Evolutionary conservation across 345 rosid genomes (phyloP), one percentile per base, ranked within the genome.

Genomic region (Acer negundo): DNA sequence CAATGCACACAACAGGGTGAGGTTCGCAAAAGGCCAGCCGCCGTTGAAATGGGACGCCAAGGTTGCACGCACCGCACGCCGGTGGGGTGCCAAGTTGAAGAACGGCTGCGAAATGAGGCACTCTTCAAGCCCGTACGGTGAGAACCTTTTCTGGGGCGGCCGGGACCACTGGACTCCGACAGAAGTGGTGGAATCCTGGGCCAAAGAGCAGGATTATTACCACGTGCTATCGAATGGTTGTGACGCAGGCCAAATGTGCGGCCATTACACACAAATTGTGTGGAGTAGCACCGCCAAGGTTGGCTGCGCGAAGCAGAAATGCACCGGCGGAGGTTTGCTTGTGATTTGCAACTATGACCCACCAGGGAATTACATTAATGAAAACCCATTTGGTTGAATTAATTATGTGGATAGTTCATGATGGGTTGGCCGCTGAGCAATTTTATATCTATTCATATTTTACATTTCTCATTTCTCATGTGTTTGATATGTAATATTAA

Each of bases 211-310:
- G 42, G 16, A 69, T n/a, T 38, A 73, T 62, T 88, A 77, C 20
- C n/a, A 88, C n/a, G 17, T 1, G 0, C 46, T 7, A 12, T 24
- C 58, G 0, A 83, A 84, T 24, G 1, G 70, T 12, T 86, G 92
- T 31, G 20, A 26, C 0, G 3, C 24, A 0, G 88, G 82, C 0
- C 1, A 83, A 31, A 79, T 76, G 87, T 88, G 94, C 47, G 86
- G 89, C 0, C 92, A 90, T 78, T 90, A 84, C 74, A 88, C 89
- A 11, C 94, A 90, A 76, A 6, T 90, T 28, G 79, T 87, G 31
- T 88, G 90, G 90, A 77, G 72, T 47, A 67, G 70, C 55, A 82
- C 84, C 15, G 31, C 63, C 38, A 22, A 40, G 13, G 55, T 88
- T 2, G 90, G 94, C n/a, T 88, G 94, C 42, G 83, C 86, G 15